phyloP scores from a whole-genome alignment of 2,329 filamentous ascomycete genomes.

The Botrytis aclada region DNA sequence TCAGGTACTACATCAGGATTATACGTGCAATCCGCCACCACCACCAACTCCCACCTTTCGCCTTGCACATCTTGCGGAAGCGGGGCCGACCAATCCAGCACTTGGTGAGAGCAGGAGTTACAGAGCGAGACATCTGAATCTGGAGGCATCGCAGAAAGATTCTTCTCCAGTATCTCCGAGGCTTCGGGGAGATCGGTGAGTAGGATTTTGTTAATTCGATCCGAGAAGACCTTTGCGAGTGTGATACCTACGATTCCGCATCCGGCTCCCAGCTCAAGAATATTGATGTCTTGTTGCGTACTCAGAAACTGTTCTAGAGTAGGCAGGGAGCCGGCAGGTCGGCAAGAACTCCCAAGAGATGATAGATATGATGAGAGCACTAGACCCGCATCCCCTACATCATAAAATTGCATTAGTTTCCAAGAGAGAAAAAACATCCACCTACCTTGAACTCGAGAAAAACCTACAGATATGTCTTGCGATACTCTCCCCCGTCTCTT shows the following conservation, averaged over 20 bases:
- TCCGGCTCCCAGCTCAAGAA: slow-evolving; percentile 65
- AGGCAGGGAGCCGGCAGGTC: not conserved
- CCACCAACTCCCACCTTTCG: slow-evolving; percentile 52
- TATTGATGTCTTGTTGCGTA: slow-evolving; percentile 40
- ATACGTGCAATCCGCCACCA: slow-evolving; percentile 72
- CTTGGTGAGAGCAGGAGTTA: slow-evolving; percentile 39
- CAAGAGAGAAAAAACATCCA: slow-evolving; percentile 21
- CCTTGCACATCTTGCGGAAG: slow-evolving; percentile 38
- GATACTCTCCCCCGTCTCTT: slow-evolving; percentile 71
- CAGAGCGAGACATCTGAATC: not conserved
- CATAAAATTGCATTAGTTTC: slow-evolving; percentile 23
- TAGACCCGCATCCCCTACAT: slow-evolving; percentile 40
- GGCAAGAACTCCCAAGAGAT: slow-evolving; percentile 5
- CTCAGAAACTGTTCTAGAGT: slow-evolving; percentile 23
- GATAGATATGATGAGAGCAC: slow-evolving; percentile 39
- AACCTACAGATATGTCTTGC: slow-evolving; percentile 64
- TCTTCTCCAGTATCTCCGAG: slow-evolving; percentile 55
- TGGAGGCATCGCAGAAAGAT: slow-evolving; percentile 37
- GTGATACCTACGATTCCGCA: slow-evolving; percentile 66
- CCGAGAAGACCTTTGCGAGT: slow-evolving; percentile 43
- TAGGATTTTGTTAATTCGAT: slow-evolving; percentile 43
- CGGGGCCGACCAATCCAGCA: slow-evolving; percentile 62
- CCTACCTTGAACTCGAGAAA: slow-evolving; percentile 12
- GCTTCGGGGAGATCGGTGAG: slow-evolving; percentile 67
- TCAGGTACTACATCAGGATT: slow-evolving; percentile 64